phyloP scores from a whole-genome alignment of 2,329 filamentous ascomycete genomes.

The Thyridium curvatum region DNA sequence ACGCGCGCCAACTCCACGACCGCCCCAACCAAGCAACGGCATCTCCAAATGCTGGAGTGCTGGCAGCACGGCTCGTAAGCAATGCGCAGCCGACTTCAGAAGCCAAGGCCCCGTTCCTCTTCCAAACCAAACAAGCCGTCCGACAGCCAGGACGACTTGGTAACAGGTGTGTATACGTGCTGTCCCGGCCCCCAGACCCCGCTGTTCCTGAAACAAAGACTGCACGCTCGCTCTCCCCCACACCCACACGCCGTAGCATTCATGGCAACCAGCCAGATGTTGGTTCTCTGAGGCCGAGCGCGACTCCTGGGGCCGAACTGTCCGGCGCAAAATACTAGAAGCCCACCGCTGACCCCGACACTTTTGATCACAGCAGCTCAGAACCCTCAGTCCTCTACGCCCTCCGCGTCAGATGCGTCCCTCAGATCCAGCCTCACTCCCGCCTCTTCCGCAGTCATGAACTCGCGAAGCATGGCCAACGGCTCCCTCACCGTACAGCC shows the following conservation, averaged over 20 bases:
- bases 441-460: constrained; percentile 30
- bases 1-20: background rate
- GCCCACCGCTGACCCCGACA: too few species aligned
- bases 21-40: background rate
- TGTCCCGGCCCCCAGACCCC: too few species aligned
- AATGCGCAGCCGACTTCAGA: constrained; percentile 20
- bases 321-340: too few species aligned
- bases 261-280: background rate
- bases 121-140: background rate
- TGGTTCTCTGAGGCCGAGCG: too few species aligned
- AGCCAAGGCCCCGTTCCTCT: constrained; percentile 15
- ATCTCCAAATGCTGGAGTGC: background rate
- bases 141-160: constrained; percentile 15
- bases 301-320: too few species aligned
- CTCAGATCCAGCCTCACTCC: constrained; percentile 23
- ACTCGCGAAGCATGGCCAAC: constrained; percentile 29
- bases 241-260: too few species aligned
- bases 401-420: constrained; percentile 15
- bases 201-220: constrained; percentile 3
- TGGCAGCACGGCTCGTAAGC: constrained; percentile 4
- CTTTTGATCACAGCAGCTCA: too few species aligned
- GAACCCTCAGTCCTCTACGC: constrained; percentile 1
- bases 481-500: constrained; percentile 5
- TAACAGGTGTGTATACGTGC: constrained; percentile 12
- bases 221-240: too few species aligned